These are phyloP conservation scores for Cercophora newfieldiana DNA, from an alignment of 495 filamentous ascomycete genomes.

Conservation along the genomic window DNA sequence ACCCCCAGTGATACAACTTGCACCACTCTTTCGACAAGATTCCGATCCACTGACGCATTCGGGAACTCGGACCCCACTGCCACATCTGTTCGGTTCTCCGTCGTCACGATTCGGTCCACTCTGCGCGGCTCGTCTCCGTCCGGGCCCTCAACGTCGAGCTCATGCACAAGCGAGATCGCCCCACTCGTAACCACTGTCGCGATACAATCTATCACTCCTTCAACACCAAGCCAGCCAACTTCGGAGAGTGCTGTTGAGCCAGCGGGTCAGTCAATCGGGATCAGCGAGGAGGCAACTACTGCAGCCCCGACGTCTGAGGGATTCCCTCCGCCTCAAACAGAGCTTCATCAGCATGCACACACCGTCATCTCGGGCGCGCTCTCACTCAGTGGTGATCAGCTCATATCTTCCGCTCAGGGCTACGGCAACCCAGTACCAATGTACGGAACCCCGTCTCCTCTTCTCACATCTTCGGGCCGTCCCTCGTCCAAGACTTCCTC, in stretches of 20 bases:
- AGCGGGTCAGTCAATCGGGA: neutral
- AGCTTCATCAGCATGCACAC: constrained; percentile 18
- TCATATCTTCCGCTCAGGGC: constrained; percentile 13
- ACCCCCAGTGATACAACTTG: constrained; percentile 11
- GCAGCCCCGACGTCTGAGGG: neutral
- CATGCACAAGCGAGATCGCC: neutral
- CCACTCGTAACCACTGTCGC: neutral
- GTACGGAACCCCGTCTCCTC: constrained; percentile 7
- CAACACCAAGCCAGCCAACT: neutral
- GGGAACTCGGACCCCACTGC: neutral
- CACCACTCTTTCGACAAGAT: constrained; percentile 20
- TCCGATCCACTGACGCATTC: constrained; percentile 2
- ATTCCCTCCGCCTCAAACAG: constrained; percentile 24
- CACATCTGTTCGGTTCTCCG: neutral
- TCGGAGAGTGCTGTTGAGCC: neutral
- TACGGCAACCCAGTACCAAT: constrained; percentile 17
- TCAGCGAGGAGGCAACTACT: neutral
- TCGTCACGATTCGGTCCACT: constrained; percentile 6
- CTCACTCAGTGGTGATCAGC: constrained; percentile 17
- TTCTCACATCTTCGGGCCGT: neutral
- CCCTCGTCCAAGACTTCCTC: neutral
- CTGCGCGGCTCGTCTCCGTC: neutral
- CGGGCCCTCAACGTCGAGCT: neutral
- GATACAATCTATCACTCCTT: neutral
- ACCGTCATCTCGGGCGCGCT: neutral